Evolutionary conservation across 2,329 filamentous ascomycete species (phyloP), one percentile per base, ranked within the genome.

Genomic region (Epichloe sylvatica): DNA sequence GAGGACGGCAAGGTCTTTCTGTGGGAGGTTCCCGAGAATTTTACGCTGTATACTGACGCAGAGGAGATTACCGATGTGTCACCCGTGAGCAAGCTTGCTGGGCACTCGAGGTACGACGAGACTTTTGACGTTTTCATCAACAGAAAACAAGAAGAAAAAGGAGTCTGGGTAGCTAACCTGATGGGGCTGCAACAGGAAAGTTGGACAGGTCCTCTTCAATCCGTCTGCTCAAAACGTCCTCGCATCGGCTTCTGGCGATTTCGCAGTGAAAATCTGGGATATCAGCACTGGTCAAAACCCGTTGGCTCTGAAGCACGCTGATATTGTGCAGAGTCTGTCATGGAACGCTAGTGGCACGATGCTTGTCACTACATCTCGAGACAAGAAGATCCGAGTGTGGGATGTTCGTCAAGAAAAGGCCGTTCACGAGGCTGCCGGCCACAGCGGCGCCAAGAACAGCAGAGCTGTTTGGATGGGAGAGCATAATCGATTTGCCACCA

Each of bases 341-440:
- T 98, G 91, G 91, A 96, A 86, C 68, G 88, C 89, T 55, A 84
- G 86, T 58, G 92, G 92, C 52, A 81, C 81, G 50, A 76, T 92
- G 64, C 71, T 98, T 52, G 90, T 86, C 45, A 97, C 92, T 7
- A 97, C 92, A 8, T 95, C 89, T 53, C 81, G 92, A 61, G 92
- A 98, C 78, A 98, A 98, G 83, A 96, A 95, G 74, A 77, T 98
- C 55, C 84, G 92, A 53, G 83, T 97, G 55, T 98, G 92, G 92
- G 92, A 98, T 74, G 88, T 91, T 52, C 84, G 92, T 63, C 90
- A 96, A 72, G 85, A 97, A 70, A 84, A 79, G 67, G 80, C 90
- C 13, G 85, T 84, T 5, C 85, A 94, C 62, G 90, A 96, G 64
- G 81, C 83, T 13, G 71, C 81, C 5, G 92, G 92, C 53, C 92